Percentiles rank a stretch among this genome's conserved stretches.
Evolutionary conservation across 169 alveolate genomes (phyloP).

Genomic region (Toxoplasma gondii): DNA sequence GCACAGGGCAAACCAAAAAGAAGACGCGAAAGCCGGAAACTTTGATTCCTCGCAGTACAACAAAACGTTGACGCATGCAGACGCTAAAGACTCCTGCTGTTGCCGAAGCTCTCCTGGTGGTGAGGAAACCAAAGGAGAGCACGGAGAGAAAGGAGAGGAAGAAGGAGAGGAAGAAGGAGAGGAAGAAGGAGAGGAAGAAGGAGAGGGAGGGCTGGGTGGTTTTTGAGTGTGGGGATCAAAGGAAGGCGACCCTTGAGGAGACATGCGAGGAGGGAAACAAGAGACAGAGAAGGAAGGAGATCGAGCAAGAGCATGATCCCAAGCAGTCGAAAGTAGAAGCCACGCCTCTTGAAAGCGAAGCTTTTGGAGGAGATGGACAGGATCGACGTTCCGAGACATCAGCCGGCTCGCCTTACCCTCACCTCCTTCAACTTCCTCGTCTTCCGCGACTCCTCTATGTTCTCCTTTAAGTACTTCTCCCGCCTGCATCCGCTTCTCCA

Average conservation of each 20-base stretch:
- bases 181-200: background rate
- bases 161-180: background rate
- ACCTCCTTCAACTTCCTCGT: background rate
- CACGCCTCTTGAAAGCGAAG: background rate
- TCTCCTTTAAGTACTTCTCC: background rate
- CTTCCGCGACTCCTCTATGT: too few relatives aligned
- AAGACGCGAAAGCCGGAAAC: background rate
- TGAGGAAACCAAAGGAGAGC: background rate
- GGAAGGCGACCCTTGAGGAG: background rate
- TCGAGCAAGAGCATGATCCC: background rate
- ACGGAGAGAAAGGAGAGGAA: background rate
- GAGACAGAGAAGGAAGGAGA: background rate
- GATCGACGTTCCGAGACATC: background rate
- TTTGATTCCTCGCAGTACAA: background rate
- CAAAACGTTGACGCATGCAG: background rate
- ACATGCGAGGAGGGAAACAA: background rate
- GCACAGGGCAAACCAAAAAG: background rate
- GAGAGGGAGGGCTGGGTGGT: background rate
- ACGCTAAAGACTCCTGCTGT: background rate
- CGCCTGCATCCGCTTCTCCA: background rate
- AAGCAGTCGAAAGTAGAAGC: background rate
- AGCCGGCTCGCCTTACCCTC: background rate
- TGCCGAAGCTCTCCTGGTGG: background rate
- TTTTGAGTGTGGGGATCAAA: too few relatives aligned
- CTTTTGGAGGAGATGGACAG: background rate